These are phyloP conservation scores for Cyclotella cryptica DNA, from an alignment of 108 stramenopile species.

Conservation along the genomic window DNA sequence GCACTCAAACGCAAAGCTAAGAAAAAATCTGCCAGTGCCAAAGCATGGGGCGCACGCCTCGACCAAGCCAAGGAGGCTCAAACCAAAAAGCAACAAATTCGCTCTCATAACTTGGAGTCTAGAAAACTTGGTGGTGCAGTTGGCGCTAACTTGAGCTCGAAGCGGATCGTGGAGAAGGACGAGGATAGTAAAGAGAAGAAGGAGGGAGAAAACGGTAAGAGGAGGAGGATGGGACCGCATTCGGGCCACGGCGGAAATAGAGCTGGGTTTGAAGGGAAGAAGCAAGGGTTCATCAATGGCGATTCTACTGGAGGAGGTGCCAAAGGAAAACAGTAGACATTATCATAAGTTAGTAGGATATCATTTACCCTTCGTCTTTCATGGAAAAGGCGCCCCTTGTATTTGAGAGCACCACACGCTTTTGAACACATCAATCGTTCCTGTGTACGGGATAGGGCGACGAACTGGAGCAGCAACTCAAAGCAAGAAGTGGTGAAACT, in stretches of 20 bases:
- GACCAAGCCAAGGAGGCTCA: constrained; percentile 71
- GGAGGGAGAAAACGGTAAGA: constrained; percentile 40
- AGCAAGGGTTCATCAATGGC: constrained; percentile 82
- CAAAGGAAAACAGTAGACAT: constrained; percentile 32
- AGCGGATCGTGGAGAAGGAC: constrained; percentile 67
- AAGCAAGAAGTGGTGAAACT: too few relatives aligned
- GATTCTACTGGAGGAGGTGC: constrained; percentile 22
- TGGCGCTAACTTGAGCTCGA: constrained; percentile 82
- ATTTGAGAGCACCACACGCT: too few relatives aligned
- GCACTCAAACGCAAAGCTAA: constrained; percentile 84
- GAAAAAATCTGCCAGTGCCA: constrained; percentile 82
- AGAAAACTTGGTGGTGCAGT: constrained; percentile 78
- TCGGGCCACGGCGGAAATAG: constrained; percentile 55
- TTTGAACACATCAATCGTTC: too few relatives aligned
- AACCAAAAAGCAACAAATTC: constrained; percentile 83
- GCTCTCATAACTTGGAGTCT: constrained; percentile 80
- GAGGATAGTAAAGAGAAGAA: constrained; percentile 19
- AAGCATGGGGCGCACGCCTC: constrained; percentile 85
- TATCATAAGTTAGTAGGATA: background rate
- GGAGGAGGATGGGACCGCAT: constrained; percentile 53
- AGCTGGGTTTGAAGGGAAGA: constrained; percentile 89
- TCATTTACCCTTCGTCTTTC: too few relatives aligned
- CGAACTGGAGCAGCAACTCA: too few relatives aligned
- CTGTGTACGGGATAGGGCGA: too few relatives aligned
- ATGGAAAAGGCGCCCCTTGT: too few relatives aligned